phyloP scores from a whole-genome alignment of 2,329 filamentous ascomycete genomes.

The Neurospora sp. region DNA sequence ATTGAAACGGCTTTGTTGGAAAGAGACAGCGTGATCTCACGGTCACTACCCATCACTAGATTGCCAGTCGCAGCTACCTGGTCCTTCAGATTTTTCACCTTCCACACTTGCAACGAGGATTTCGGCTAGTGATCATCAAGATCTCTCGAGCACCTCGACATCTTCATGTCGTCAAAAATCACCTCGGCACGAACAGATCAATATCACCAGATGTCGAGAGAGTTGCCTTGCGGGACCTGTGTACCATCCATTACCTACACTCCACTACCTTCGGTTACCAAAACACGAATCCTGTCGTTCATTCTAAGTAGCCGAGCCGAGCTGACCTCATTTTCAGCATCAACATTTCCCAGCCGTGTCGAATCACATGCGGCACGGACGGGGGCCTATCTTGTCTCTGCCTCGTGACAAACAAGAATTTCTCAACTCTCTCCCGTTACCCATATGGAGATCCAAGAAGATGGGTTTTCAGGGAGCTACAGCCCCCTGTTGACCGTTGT shows the following conservation, averaged over 20 bases:
- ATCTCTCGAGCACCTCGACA: neutral
- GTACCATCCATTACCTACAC: neutral
- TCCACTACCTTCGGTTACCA: neutral
- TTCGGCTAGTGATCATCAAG: neutral
- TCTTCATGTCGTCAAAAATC: neutral
- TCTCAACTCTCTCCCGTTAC: neutral
- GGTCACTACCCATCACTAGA: neutral
- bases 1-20: neutral
- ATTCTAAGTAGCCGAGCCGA: neutral
- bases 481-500: neutral
- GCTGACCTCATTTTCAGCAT: neutral
- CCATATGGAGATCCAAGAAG: neutral
- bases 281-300: neutral
- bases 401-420: neutral
- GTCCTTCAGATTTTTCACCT: neutral
- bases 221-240: neutral
- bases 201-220: neutral
- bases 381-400: neutral
- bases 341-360: neutral
- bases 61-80: neutral
- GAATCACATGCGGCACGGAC: neutral
- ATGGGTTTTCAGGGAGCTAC: neutral
- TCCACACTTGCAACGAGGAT: neutral
- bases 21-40: neutral
- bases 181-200: neutral